Evolutionary conservation across 2,329 filamentous ascomycete species (phyloP), one percentile per base, ranked within the genome.

Genomic region (Pseudogymnoascus sp.): DNA sequence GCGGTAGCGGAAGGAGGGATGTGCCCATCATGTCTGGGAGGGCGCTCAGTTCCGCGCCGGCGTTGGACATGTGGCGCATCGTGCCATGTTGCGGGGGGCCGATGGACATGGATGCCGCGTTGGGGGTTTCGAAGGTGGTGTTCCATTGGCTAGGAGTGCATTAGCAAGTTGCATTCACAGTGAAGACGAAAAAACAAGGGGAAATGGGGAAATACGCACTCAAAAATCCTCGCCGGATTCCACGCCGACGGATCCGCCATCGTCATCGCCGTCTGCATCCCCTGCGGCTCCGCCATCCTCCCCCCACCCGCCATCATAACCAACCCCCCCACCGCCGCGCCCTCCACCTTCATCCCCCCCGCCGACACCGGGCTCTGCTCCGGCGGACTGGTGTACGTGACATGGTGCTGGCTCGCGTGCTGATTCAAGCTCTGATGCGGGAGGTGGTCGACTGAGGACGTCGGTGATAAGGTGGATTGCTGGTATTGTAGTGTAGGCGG

Each of bases 151-250:
- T 96, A 71, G 67, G 68, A 47, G 10, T 5, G 61, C 39, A 66
- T 79, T 68, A 76, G 70, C 62, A 64, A 36, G 10, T 51, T 37
- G 63, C 70, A 66, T 72, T 66, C 51, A 29, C 47, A 10, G 2
- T 26, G 23, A 26, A 26, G 31, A 7, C 29, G 29, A 31, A 10
- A 0, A 23, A 14, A 47, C n/a, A 62, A 8, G 7, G 16, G 12
- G 34, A 31, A 7, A 31, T 51, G 7, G 59, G 59, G 21, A 8
- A 10, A 7, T 57, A 83, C 90, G 82, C 83, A 96, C 91, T 93
- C 90, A 82, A 96, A 93, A 68, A 96, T 91, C 65, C 88, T 85
- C 34, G 89, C 84, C 23, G 92, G 93, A 71, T 96, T 96, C 92
- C 92, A 96, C 63, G 82, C 78, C 23, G 82, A 81, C 59, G 84